Base-by-base conservation (phyloP, 2,329 filamentous ascomycete genomes). In the Fusarium sp. region DNA sequence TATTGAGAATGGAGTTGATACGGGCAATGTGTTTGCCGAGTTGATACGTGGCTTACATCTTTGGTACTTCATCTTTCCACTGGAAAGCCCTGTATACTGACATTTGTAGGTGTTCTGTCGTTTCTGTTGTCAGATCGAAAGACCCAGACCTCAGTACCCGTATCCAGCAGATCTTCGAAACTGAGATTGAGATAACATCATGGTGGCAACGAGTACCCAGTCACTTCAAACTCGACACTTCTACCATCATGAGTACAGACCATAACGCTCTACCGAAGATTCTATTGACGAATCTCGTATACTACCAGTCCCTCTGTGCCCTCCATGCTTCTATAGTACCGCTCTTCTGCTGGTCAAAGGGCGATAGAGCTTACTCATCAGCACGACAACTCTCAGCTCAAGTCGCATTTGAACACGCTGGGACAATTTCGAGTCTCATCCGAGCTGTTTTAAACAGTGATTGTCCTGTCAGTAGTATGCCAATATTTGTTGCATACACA, bases 391-490 rank as follows among this genome's bases (percentile, higher is more conserved):
- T 63, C 0, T 64, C 58, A 1, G 61, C 58, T 0, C 61, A 63
- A 7, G 12, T 50, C 0, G 50, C 58, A 0, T 64, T 13, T 1
- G 43, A 57, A 14, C 34, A 50, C 11, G 44, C 58, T 1, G 0
- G 1, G 7, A 4, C 0, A 0, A 44, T 49, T 2, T 64, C 58
- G 1, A 16, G 3, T 13, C 19, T 57, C 3, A 25, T 44, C 3
- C 4, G 1, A 3, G 2, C 14, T 2, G 7, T 31, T 1, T 4
- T 41, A 1, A 4, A 0, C 3, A 23, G 11, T 0, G 3, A 6
- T 2, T 4, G 0, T 11, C 4, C 1, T 1, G 2, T 45, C 0
- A 41, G n/a, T 1, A 10, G 30, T 0, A 41, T 63, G 37, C 58
- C 61, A 2, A 12, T 50, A 18, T 64, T 64, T 6, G 58, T 63